Base-by-base conservation (phyloP, 2,329 filamentous ascomycete genomes). In the Cryoendolithus antarcticus region DNA sequence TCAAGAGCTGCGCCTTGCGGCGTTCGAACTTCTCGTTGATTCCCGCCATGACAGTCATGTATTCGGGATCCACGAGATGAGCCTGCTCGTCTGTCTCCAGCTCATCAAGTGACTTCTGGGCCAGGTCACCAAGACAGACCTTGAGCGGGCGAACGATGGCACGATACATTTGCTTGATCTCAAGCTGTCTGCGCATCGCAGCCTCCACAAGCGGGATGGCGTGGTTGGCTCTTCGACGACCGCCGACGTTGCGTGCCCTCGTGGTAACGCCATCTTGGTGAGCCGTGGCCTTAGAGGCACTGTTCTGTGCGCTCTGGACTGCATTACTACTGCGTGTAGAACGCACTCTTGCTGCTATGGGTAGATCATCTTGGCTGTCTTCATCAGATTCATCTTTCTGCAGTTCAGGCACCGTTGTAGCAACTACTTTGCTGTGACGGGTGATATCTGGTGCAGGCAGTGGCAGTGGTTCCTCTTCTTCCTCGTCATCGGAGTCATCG, bases 131-230 rank as follows among this genome's bases (percentile, higher is more conserved):
- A 9, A 82, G 64, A 7, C 76, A 69, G 10, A 74, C 72, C 57
- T 80, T 82, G 49, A 82, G 60, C 24, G 72, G 67, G 48, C 74
- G 71, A 42, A 75, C 70, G 37, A 84, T 71, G 42, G 70, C 64
- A n/a, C 74, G 69, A 58, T 75, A 84, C 15, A 68, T 67, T 40
- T 75, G 74, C 57, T 80, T 80, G 50, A 84, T 65, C 49, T 80
- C 72, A 48, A 79, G 69, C 54, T 79, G 74, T 39, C 80, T 75
- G 37, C 66, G 61, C 47, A 70, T 55, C 40, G 64, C 60, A 10
- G 62, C 59, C 50, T 70, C 67, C 35, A 70, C 56, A 38, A 61
- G 60, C 32, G 60, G 52, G 48, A 65, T 60, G 38, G 62, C 49
- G 59, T 70, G 64, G 38, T 63, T 63, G 44, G 66, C 66, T 52